Conservation (phyloP, 2,329 filamentous ascomycete species). For the Tolypocladium tropicale region DNA sequence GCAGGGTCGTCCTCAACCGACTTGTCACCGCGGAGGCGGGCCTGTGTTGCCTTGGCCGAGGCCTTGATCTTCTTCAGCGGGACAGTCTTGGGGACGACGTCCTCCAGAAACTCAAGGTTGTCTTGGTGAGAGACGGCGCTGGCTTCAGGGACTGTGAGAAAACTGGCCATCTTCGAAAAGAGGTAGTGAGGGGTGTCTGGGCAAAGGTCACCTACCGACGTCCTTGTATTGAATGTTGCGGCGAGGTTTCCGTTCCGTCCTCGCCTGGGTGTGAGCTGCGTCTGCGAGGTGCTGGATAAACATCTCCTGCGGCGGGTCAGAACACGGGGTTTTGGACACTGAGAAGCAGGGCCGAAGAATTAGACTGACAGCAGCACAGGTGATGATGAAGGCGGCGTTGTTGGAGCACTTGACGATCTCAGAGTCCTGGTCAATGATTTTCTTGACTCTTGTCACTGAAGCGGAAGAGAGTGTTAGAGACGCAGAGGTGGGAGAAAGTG, state of each 20-base stretch:
- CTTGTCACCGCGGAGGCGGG: conserved; percentile 31
- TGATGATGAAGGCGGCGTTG: conserved; percentile 89
- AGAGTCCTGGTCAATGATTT: conserved; percentile 81
- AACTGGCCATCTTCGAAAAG: not conserved
- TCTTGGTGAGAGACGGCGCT: conserved; percentile 80
- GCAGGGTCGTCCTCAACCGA: conserved; percentile 14
- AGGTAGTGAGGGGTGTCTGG: not conserved
- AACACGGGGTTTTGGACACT: not conserved
- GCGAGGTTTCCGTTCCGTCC: conserved; percentile 82
- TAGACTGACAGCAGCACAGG: conserved; percentile 66
- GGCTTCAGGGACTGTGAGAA: conserved; percentile 36
- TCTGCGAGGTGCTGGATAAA: conserved; percentile 88
- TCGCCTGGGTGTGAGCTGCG: conserved; percentile 79
- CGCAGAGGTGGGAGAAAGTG: not conserved
- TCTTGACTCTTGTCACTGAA: conserved; percentile 86
- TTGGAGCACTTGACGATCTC: conserved; percentile 82
- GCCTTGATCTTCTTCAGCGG: conserved; percentile 73
- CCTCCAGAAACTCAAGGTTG: conserved; percentile 88
- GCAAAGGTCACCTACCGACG: conserved; percentile 47
- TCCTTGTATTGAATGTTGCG: conserved; percentile 96
- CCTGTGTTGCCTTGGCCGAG: conserved; percentile 38
- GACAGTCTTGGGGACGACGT: conserved; percentile 79
- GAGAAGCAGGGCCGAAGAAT: not conserved
- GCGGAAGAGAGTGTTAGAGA: not conserved
- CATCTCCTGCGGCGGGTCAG: conserved; percentile 56